Percentiles rank a stretch among this genome's conserved stretches.
Evolutionary conservation across 805 yeast species (phyloP).

Genomic region (Candida koratica): DNA sequence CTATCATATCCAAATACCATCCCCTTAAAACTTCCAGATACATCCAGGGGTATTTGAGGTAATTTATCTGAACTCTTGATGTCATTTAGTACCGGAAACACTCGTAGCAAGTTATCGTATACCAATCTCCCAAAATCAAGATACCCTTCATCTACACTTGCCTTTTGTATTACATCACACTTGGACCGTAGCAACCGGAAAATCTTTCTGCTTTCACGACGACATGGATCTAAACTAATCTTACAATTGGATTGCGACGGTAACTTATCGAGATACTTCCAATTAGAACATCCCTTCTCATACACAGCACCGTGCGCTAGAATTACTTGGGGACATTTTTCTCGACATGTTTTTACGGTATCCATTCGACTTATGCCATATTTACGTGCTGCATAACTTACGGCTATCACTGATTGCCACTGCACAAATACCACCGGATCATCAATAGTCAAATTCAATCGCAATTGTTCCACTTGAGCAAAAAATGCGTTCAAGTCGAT

Average conservation of each 20-base stretch:
- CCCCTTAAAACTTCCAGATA: conserved; percentile 41
- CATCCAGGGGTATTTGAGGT: conserved; percentile 36
- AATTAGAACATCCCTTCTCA: conserved; percentile 75
- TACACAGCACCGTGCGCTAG: conserved; percentile 93
- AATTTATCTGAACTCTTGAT: conserved; percentile 3
- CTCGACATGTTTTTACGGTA: conserved; percentile 57
- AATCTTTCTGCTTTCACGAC: conserved; percentile 81
- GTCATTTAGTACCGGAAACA: conserved; percentile 44
- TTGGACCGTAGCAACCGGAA: conserved; percentile 56
- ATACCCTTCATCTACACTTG: conserved; percentile 92
- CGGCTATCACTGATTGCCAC: conserved; percentile 88
- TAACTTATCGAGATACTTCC: conserved; percentile 66
- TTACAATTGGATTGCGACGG: conserved; percentile 67
- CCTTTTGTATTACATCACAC: conserved; percentile 79
- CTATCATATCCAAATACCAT: conserved; percentile 18
- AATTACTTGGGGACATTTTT: conserved; percentile 71
- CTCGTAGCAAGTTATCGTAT: conserved; percentile 35
- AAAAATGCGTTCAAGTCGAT: conserved; percentile 93
- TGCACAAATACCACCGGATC: conserved; percentile 94
- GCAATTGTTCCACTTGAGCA: conserved; percentile 86
- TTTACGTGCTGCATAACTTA: conserved; percentile 82
- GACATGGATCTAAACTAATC: conserved; percentile 86
- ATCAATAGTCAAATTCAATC: conserved; percentile 58
- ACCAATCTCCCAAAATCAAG: conserved; percentile 75
- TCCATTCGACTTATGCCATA: conserved; percentile 82